Evolutionary conservation across 208 protist genomes (phyloP).

Genomic region (Acanthamoeba healyi): DNA sequence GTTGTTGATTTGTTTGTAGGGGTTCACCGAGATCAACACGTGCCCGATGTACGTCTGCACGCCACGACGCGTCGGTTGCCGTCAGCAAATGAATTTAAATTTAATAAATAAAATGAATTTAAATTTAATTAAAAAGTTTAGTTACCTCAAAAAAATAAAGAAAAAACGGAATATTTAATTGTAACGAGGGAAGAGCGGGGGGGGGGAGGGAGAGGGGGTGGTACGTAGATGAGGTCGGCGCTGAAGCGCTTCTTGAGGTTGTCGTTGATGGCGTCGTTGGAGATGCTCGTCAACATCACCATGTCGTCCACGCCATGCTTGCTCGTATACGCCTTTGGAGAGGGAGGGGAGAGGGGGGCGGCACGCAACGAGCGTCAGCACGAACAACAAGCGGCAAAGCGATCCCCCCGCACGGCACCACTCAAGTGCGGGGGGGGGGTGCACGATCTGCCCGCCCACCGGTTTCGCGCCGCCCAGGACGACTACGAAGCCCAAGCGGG

Average conservation of each 20-base stretch:
- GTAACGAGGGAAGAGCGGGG: too few species aligned
- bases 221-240: constrained; percentile 58
- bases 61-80: too few species aligned
- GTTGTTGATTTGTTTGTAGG: constrained; percentile 84
- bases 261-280: constrained; percentile 90
- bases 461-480: too few species aligned
- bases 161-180: too few species aligned
- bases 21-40: constrained; percentile 94
- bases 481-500: too few species aligned
- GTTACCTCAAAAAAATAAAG: background rate
- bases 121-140: background rate
- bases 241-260: constrained; percentile 86
- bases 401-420: too few species aligned
- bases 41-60: constrained; percentile 93
- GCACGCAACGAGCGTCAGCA: too few species aligned
- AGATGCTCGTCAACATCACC: constrained; percentile 91
- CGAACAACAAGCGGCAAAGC: too few species aligned
- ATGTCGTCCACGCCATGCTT: constrained; percentile 92
- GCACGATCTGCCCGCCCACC: too few species aligned
- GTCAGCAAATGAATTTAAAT: background rate
- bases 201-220: too few species aligned
- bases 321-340: constrained; percentile 18
- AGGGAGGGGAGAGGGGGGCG: too few species aligned
- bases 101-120: background rate
- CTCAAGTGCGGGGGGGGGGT: too few species aligned